Base-by-base conservation (phyloP, 805 yeast species). In the Pichia heedii region DNA sequence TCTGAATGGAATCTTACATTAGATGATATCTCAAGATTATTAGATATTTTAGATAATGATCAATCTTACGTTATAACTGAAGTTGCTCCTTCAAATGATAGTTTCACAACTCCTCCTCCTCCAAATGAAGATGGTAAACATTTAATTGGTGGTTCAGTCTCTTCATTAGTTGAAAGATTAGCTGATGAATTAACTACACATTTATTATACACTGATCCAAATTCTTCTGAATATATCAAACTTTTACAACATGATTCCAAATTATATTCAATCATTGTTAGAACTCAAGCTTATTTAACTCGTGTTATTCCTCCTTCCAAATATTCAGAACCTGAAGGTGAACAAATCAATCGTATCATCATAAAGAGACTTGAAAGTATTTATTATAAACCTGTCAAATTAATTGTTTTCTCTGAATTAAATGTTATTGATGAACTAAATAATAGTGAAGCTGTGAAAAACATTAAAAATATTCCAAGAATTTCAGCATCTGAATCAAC, bases 111-210 rank as follows among this genome's bases (percentile, higher is more conserved):
- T 41, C 93, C 83, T 69, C 86, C 87, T 40, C 68, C 63, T 44
- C 71, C 82, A 37, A 74, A 78, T 45, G 66, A 68, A 18, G 71
- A 74, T 44, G 96, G 96, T 47, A 69, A 83, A 48, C 76, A 76
- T 60, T 79, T 75, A 53, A 74, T 93, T 43, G 73, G 81, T 48
- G 98, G 99, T 39, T 84, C 95, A 22, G 70, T 93, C 39, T 77
- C 84, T 39, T 81, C 96, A 9, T 76, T 84, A 47, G 83, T 90
- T 49, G 98, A 90, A 69, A 81, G 97, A 65, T 74, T 93, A 50
- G 96, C 88, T 60, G 97, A 90, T 58, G 99, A 93, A 69, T 82
- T 89, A 57, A 84, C 84, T 49, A 79, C 82, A 54, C 86, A 95
- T 38, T 74, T 93, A 56, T 88, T 89, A 61, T 77, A 77, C 53